phyloP scores from a whole-genome alignment of 176 grass and related monocot genomes.

The Phyllostachys edulis region DNA sequence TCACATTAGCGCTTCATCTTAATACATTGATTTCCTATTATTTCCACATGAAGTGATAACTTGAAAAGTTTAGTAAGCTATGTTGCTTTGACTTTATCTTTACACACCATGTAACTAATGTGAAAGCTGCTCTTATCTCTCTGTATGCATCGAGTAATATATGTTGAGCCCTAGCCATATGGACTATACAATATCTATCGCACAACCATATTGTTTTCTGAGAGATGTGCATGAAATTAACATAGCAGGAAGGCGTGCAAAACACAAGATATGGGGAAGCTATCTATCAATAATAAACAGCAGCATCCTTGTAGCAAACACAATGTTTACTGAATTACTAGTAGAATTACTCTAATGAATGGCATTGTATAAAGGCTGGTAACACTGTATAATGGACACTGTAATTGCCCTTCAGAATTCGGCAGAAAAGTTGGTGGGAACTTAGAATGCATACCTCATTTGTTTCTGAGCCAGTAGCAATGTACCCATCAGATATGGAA shows the following conservation, averaged over 20 bases:
- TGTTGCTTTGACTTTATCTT: not conserved
- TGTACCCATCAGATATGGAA: constrained; percentile 93
- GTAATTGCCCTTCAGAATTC: not conserved
- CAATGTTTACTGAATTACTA: not conserved
- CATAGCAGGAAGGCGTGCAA: not conserved
- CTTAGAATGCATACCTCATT: constrained; percentile 84
- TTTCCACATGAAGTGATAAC: not conserved
- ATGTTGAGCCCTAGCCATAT: not conserved
- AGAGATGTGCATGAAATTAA: not conserved
- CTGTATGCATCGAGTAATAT: not conserved
- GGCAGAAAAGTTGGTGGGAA: constrained; percentile 8
- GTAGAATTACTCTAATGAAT: not conserved
- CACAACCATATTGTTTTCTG: not conserved
- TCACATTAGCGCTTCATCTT: not conserved
- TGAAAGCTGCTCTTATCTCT: not conserved
- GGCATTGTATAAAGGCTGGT: not conserved
- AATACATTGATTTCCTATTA: not conserved
- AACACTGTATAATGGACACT: not conserved
- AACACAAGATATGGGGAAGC: not conserved
- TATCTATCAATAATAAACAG: not conserved
- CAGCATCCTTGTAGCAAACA: constrained; percentile 12
- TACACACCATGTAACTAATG: not conserved
- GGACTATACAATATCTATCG: not conserved
- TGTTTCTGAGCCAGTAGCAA: constrained; percentile 98
- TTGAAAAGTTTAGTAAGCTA: not conserved